Base-by-base conservation (phyloP, 2,329 filamentous ascomycete species). In the Diaporthe capsici region DNA sequence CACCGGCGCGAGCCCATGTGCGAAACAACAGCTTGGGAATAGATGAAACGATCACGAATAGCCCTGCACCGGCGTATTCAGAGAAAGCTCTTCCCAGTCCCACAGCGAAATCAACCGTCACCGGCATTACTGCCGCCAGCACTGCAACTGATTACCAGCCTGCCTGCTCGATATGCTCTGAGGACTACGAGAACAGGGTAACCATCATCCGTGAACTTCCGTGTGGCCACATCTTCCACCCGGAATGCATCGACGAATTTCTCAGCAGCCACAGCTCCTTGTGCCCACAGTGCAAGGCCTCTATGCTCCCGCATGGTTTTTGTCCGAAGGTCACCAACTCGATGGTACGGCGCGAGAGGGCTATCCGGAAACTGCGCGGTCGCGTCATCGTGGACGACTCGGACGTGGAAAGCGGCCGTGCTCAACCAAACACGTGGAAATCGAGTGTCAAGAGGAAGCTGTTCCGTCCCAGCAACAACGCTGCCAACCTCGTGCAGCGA, bases 221-320 rank as follows among this genome's bases (percentile, higher is more conserved):
- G 0, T 99, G 97, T 80, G 92, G 94, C 0, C 97, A 99, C 82
- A 96, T 98, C 74, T 99, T 96, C 84, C 96, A 99, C 79, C 93
- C 94, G 0, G 93, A 94, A 78, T 99, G 97, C 81, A 96, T 98
- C 78, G 96, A 98, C 81, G 90, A 92, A 31, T 98, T 97, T 80
- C 87, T 98, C 17, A 88, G 90, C 58, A 89, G 92, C 73, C 93
- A 93, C 81, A 97, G 94, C 81, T 97, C 94, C 25, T 88, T 98
- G 2, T 99, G 97, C 81, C 96, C 97, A 0, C 87, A 98, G 79
- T 99, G 97, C 87, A 98, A 98, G 83, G 91, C 93, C 76, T 94
- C 91, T 68, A 94, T 96, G 80, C 85, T 98, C 1, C 95, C 96
- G 9, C 80, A 82, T 79, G 86, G 94, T 0, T 91, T 91, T 80